Conservation (phyloP, 768 basidiomycete species). For the Pisolithus orientalis region DNA sequence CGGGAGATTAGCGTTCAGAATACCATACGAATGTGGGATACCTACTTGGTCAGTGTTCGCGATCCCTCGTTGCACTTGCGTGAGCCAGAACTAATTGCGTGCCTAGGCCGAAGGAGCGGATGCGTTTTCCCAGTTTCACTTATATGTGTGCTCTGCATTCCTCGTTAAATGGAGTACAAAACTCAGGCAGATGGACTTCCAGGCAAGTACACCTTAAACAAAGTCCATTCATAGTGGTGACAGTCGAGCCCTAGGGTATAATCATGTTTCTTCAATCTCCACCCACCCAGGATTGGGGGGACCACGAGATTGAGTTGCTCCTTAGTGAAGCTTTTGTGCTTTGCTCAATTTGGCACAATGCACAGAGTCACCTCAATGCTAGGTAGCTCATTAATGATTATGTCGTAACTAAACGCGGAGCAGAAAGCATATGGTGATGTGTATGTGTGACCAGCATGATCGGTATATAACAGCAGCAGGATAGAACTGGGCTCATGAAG, state of each 20-base stretch:
- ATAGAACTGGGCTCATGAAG: background rate
- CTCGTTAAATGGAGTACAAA: conserved; percentile 93
- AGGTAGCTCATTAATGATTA: conserved; percentile 29
- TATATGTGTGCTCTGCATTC: conserved; percentile 97
- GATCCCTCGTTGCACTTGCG: background rate
- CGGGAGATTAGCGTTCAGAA: conserved; percentile 95
- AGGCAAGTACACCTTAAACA: conserved; percentile 45
- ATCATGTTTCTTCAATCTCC: conserved; percentile 97
- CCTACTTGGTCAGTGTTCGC: conserved; percentile 72
- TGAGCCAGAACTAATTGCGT: background rate
- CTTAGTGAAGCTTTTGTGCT: conserved; percentile 94
- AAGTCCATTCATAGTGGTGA: background rate
- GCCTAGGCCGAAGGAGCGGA: conserved; percentile 90
- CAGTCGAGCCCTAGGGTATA: conserved; percentile 60
- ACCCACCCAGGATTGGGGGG: conserved; percentile 90
- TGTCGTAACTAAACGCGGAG: conserved; percentile 7
- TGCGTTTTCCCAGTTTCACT: conserved; percentile 97
- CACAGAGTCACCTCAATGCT: conserved; percentile 76
- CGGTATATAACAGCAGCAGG: background rate
- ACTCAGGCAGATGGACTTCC: conserved; percentile 95
- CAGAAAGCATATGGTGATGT: conserved; percentile 17
- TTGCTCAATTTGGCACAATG: conserved; percentile 89
- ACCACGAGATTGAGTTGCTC: conserved; percentile 92
- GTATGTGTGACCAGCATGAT: conserved; percentile 11
- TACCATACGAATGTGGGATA: conserved; percentile 99